A percentile compares a stretch with the other conserved stretches of the same genome.
These are phyloP conservation scores for Cyclotella atomus DNA, from an alignment of 108 stramenopile species.

Conservation along the genomic window DNA sequence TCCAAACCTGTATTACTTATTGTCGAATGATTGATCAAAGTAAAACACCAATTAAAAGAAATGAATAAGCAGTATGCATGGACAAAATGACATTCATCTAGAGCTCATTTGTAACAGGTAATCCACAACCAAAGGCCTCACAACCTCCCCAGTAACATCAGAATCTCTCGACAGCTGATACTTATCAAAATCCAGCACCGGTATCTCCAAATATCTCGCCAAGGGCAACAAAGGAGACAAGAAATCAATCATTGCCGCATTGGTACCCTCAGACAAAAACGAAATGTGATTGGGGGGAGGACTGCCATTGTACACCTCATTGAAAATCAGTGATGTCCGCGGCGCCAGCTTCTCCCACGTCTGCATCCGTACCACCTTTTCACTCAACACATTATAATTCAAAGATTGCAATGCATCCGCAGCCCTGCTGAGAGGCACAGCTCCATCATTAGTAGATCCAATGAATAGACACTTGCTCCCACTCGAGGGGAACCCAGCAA, in stretches of 20 bases:
- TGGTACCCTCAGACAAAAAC: constrained; percentile 65
- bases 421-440: constrained; percentile 47
- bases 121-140: constrained; percentile 58
- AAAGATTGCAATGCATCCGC: constrained; percentile 24
- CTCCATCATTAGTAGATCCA: constrained; percentile 65
- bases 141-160: constrained; percentile 46
- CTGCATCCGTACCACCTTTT: constrained; percentile 10
- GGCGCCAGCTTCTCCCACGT: constrained; percentile 29
- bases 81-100: neutral
- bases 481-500: constrained; percentile 60
- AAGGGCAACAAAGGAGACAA: constrained; percentile 77
- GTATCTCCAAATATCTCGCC: constrained; percentile 61
- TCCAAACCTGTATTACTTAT: too few species aligned
- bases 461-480: constrained; percentile 28
- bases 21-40: too few species aligned
- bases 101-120: constrained; percentile 56
- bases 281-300: constrained; percentile 83
- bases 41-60: too few species aligned
- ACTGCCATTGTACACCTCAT: constrained; percentile 40
- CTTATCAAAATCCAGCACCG: constrained; percentile 81
- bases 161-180: constrained; percentile 64
- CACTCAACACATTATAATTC: constrained; percentile 20
- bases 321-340: constrained; percentile 52
- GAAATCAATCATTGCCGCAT: constrained; percentile 78
- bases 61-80: too few species aligned